These are phyloP conservation scores for Chytridiales sp. DNA, from an alignment of 371 early-diverging fungal genomes.

Conservation along the genomic window DNA sequence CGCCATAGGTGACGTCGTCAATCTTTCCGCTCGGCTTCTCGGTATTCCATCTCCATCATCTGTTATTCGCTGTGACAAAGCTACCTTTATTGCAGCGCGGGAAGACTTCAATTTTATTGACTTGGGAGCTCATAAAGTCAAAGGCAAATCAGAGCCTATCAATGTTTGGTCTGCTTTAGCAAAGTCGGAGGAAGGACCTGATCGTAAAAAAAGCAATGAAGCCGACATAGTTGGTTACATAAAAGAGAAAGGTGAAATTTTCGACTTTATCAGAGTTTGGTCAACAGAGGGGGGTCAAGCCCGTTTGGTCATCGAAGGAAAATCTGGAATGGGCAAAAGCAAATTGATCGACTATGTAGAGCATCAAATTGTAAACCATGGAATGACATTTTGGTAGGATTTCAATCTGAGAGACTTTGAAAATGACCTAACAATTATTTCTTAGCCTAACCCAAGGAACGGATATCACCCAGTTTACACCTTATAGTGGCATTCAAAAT, in stretches of 20 bases:
- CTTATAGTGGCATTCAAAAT: not conserved
- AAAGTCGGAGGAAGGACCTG: not conserved
- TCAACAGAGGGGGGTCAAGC: not conserved
- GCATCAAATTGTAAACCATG: not conserved
- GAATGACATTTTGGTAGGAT: too few relatives aligned
- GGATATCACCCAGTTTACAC: slow-evolving; percentile 11
- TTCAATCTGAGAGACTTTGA: too few relatives aligned
- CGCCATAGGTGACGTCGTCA: too few relatives aligned
- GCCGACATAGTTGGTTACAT: slow-evolving; percentile 7
- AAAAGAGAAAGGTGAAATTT: not conserved
- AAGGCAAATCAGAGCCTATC: slow-evolving; percentile 8
- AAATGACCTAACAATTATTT: not conserved
- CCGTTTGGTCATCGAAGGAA: slow-evolving; percentile 3
- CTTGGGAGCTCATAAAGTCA: not conserved
- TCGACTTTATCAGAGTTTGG: not conserved
- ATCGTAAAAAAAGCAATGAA: not conserved
- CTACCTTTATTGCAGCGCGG: too few relatives aligned
- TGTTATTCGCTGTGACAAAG: too few relatives aligned
- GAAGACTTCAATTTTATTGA: too few relatives aligned
- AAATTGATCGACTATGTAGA: slow-evolving; percentile 1
- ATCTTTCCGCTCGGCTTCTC: too few relatives aligned
- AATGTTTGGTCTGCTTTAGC: not conserved
- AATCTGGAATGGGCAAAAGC: slow-evolving; percentile 9
- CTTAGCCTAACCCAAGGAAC: slow-evolving; percentile 9
- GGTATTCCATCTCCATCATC: too few relatives aligned